Conservation (phyloP, 2,329 filamentous ascomycete genomes). For the Epichloe festucae region DNA sequence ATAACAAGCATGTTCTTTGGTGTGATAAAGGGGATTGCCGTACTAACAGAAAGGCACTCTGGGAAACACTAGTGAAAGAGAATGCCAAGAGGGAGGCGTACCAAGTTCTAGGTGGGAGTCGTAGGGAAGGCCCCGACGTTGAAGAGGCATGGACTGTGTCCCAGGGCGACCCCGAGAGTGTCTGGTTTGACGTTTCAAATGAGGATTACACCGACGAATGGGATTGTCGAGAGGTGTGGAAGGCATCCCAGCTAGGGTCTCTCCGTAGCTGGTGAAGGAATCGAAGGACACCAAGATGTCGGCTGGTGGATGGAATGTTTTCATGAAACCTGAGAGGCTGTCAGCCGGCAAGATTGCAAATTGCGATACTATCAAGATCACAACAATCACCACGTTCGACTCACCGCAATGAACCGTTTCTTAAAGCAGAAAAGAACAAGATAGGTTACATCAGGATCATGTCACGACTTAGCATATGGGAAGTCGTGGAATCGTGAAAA, state of each 20-base stretch:
- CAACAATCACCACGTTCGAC: too few relatives aligned
- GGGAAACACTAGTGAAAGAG: constrained; percentile 2
- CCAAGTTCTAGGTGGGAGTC: neutral
- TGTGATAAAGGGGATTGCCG: neutral
- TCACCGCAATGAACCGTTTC: too few relatives aligned
- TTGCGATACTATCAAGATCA: too few relatives aligned
- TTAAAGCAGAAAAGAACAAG: too few relatives aligned
- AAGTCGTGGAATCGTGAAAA: too few relatives aligned
- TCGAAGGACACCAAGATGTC: neutral
- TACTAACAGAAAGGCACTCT: neutral
- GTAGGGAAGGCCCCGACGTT: neutral
- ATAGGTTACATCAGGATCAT: too few relatives aligned
- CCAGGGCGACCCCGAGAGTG: neutral
- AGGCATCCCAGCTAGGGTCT: neutral
- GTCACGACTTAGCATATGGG: too few relatives aligned
- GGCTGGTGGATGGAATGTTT: neutral
- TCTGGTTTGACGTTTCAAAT: neutral
- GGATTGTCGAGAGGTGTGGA: neutral
- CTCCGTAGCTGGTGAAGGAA: neutral
- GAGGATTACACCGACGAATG: neutral
- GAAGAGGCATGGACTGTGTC: neutral
- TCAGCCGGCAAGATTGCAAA: too few relatives aligned
- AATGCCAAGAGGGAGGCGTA: neutral
- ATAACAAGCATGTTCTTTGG: constrained; percentile 1
- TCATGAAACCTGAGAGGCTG: too few relatives aligned